Base-by-base conservation (phyloP, 169 alveolate species). In the Plasmodium coatneyi region DNA sequence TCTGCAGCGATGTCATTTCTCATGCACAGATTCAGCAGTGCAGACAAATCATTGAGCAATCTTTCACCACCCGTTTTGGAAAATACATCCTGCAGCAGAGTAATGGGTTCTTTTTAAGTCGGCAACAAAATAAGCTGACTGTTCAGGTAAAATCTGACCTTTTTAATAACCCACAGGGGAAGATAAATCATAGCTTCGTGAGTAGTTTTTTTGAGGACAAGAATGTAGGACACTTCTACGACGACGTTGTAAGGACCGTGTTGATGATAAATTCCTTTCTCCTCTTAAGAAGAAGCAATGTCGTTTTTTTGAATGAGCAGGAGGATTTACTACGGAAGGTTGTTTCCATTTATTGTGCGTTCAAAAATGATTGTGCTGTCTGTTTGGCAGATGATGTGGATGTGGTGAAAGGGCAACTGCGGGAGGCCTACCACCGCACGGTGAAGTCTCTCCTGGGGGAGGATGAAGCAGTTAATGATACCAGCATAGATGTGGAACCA, bases 281-380 rank as follows among this genome's bases (percentile, higher is more conserved):
- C 14, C 39, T 86, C 34, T 46, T 86, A n/a, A 86, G 46, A 2
- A 74, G 84, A 56, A 86, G 56, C 66, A 86, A 86, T 52, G 30
- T 86, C 5, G 19, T 86, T 74, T 86, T 86, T 74, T 28, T 86
- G 19, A 86, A 86, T 76, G 19, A 76, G 9, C 86, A 86, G 43
- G 70, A 52, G 32, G 80, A 49, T 2, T 54, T 86, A 4, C 28
- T 86, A 54, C 16, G 39, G 3, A 72, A 86, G 16, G 30, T 86
- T 1, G 66, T 86, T 22, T 19, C 84, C 7, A 86, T 86, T 30
- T 86, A 52, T 54, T 86, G 86, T 16, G 39, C 66, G 4, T 86
- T 54, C 46, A 74, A 86, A 54, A 34, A 16, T 49, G 54, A 72
- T 36, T 22, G 34, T 19, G 25, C 32, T 0, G 43, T 52, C 16